A percentile compares a stretch with the other conserved stretches of the same genome.
These are phyloP conservation scores for Lactifluus hygrophoroides DNA, from an alignment of 768 basidiomycete species.

Conservation along the genomic window DNA sequence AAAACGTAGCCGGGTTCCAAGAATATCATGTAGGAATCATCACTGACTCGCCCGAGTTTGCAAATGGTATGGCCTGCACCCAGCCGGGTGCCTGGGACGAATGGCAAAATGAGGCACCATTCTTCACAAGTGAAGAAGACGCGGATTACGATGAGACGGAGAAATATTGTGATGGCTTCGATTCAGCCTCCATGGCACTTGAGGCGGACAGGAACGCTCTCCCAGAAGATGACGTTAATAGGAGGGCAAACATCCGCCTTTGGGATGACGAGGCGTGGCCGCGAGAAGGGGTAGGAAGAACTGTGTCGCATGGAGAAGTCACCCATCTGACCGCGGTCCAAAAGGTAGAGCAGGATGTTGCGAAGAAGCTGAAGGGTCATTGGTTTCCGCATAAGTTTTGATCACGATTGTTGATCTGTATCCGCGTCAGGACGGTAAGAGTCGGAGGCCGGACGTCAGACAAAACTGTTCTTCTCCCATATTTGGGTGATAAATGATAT, in stretches of 20 bases:
- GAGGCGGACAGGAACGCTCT: neutral
- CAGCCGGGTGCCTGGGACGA: neutral
- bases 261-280: constrained; percentile 6
- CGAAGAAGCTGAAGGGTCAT: constrained; percentile 44
- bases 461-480: neutral
- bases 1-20: neutral
- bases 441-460: neutral
- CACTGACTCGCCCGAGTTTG: neutral
- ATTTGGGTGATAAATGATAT: neutral
- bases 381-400: constrained; percentile 59
- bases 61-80: neutral
- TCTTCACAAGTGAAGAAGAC: neutral
- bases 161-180: neutral
- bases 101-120: neutral
- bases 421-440: neutral
- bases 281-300: neutral
- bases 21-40: neutral
- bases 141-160: neutral
- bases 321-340: constrained; percentile 26
- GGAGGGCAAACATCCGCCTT: neutral
- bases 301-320: neutral
- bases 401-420: constrained; percentile 10
- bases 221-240: neutral
- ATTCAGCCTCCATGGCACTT: neutral
- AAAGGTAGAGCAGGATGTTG: constrained; percentile 56